phyloP scores from a whole-genome alignment of 2,329 filamentous ascomycete genomes.

The Botrytis elliptica region DNA sequence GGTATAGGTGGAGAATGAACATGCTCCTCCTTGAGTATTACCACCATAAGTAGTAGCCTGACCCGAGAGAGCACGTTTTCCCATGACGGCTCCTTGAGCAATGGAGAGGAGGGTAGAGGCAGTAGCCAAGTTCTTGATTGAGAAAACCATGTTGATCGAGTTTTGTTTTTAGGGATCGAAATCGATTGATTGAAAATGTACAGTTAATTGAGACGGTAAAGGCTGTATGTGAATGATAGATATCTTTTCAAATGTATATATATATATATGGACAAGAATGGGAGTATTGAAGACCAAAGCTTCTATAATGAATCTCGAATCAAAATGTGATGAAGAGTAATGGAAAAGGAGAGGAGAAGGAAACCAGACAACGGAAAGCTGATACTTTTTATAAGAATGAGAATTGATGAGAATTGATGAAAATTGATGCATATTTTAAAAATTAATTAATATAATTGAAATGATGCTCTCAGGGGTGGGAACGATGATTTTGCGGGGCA shows the following conservation, averaged over 20 bases:
- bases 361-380: not conserved
- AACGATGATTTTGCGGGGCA: not conserved
- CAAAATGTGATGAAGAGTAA: conserved; percentile 1
- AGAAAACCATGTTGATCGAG: conserved; percentile 33
- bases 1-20: conserved; percentile 62
- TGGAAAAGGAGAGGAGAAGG: not conserved
- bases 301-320: not conserved
- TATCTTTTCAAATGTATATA: conserved; percentile 2
- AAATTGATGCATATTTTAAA: not conserved
- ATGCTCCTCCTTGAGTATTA: conserved; percentile 58
- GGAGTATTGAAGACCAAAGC: conserved; percentile 14
- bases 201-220: not conserved
- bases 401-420: not conserved
- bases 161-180: conserved; percentile 8
- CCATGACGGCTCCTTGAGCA: conserved; percentile 33
- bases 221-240: not conserved
- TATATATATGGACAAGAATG: not conserved
- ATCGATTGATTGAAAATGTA: not conserved
- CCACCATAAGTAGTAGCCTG: conserved; percentile 55
- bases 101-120: conserved; percentile 28
- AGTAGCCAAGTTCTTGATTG: conserved; percentile 27
- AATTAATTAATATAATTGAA: conserved; percentile 10
- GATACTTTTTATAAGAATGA: not conserved
- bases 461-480: not conserved
- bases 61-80: conserved; percentile 39